Percentiles rank a stretch among this genome's conserved stretches.
phyloP scores from a whole-genome alignment of 2,329 filamentous ascomycete genomes.

The Aspergillus felis region DNA sequence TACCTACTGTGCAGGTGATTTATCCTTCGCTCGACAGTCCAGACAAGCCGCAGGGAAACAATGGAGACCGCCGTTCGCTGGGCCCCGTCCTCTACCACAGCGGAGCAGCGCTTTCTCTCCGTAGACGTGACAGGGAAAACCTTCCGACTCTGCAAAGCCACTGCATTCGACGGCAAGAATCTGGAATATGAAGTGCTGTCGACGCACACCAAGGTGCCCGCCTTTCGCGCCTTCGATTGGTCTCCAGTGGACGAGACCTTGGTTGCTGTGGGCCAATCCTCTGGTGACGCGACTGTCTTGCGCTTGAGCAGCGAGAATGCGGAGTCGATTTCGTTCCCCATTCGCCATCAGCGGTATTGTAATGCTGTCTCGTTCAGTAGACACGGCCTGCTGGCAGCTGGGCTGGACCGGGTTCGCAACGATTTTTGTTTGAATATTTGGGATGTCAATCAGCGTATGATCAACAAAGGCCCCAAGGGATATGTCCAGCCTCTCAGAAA shows the following conservation, averaged over 20 bases:
- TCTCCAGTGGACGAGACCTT: constrained; percentile 55
- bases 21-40: not conserved
- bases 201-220: constrained; percentile 53
- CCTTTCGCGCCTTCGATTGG: constrained; percentile 65
- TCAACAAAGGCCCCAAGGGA: constrained; percentile 29
- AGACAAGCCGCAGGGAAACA: constrained; percentile 4
- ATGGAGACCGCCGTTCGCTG: constrained; percentile 56
- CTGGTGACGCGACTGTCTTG: constrained; percentile 58
- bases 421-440: constrained; percentile 64
- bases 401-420: constrained; percentile 59
- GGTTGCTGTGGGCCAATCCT: constrained; percentile 58
- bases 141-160: constrained; percentile 55
- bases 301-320: constrained; percentile 51
- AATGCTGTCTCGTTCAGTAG: constrained; percentile 61
- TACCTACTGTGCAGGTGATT: not conserved
- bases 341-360: constrained; percentile 60
- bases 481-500: constrained; percentile 52
- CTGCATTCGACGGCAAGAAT: constrained; percentile 32
- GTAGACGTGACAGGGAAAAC: constrained; percentile 58
- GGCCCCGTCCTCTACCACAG: constrained; percentile 55
- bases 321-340: constrained; percentile 50
- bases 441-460: constrained; percentile 52
- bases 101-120: constrained; percentile 55
- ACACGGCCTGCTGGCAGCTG: constrained; percentile 56
- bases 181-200: constrained; percentile 53